These are phyloP conservation scores for Rhizophora apiculata DNA, from an alignment of 345 rosid species.

Conservation along the genomic window DNA sequence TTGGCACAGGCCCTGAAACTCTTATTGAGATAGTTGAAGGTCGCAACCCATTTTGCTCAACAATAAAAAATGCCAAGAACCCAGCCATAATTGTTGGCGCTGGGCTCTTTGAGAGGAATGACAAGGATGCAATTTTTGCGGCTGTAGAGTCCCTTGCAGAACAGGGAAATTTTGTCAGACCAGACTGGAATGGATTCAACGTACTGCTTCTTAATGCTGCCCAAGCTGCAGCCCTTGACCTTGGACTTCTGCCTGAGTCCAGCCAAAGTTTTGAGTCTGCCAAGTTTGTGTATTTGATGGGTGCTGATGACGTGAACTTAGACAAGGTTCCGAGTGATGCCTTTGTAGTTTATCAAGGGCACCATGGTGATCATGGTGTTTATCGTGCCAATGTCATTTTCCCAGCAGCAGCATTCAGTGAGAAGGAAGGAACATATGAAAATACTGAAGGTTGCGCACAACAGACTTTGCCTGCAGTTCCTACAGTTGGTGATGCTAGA, in stretches of 20 bases:
- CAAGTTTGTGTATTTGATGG: conserved; percentile 89
- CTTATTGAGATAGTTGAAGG: conserved; percentile 79
- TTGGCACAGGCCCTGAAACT: conserved; percentile 83
- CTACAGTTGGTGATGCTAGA: conserved; percentile 94
- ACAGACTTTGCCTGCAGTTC: conserved; percentile 93
- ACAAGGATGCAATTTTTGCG: conserved; percentile 76
- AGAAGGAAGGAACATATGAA: conserved; percentile 92
- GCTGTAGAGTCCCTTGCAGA: conserved; percentile 67
- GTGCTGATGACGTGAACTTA: conserved; percentile 85
- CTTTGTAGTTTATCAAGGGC: conserved; percentile 93
- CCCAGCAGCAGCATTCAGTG: conserved; percentile 87
- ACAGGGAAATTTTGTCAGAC: conserved; percentile 63
- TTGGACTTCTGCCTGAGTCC: conserved; percentile 85
- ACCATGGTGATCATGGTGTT: conserved; percentile 86
- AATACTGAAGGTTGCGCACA: conserved; percentile 91
- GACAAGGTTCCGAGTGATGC: conserved; percentile 84
- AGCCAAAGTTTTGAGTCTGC: conserved; percentile 63
- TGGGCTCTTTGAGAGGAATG: conserved; percentile 76
- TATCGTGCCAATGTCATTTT: conserved; percentile 90
- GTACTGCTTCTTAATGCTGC: conserved; percentile 85
- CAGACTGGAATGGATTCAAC: conserved; percentile 96
- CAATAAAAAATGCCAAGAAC: conserved; percentile 70
- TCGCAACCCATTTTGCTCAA: conserved; percentile 63
- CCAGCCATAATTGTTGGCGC: conserved; percentile 91
- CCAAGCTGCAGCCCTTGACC: conserved; percentile 98